Percentiles rank a stretch among this genome's conserved stretches.
Evolutionary conservation across 306 rosid species (phyloP).

Genomic region (Pterocarpus santalinus): DNA sequence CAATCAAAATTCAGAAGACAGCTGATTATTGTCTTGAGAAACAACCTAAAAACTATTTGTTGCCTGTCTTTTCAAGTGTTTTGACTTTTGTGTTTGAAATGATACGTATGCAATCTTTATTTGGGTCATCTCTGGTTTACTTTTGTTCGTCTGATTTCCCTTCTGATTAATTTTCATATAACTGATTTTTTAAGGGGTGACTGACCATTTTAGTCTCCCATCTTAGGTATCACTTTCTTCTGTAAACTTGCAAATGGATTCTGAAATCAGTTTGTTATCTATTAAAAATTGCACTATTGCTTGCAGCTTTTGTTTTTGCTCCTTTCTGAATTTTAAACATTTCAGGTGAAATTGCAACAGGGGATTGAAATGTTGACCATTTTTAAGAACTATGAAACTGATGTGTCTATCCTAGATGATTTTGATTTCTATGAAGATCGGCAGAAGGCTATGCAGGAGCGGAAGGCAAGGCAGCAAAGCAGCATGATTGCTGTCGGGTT

Average conservation of each 20-base stretch:
- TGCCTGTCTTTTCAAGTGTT: background rate
- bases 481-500: constrained; percentile 60
- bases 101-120: constrained; percentile 31
- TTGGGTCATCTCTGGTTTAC: background rate
- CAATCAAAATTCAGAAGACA: constrained; percentile 2
- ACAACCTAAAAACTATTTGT: background rate
- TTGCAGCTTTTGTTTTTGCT: constrained; percentile 22
- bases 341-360: constrained; percentile 79
- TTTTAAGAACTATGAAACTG: constrained; percentile 78
- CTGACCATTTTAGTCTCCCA: constrained; percentile 15
- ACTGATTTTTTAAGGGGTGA: constrained; percentile 1
- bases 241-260: constrained; percentile 22
- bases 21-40: constrained; percentile 39
- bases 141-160: background rate
- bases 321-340: constrained; percentile 39
- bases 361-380: constrained; percentile 82
- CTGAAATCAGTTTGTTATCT: background rate
- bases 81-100: constrained; percentile 1
- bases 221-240: constrained; percentile 5
- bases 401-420: constrained; percentile 81
- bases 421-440: constrained; percentile 86
- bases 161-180: constrained; percentile 13
- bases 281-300: constrained; percentile 4
- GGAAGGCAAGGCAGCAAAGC: constrained; percentile 78
- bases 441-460: constrained; percentile 86